Evolutionary conservation across 1,284 basidiomycete species (phyloP).

Genomic region (Moesziomyces parantarcticus): DNA sequence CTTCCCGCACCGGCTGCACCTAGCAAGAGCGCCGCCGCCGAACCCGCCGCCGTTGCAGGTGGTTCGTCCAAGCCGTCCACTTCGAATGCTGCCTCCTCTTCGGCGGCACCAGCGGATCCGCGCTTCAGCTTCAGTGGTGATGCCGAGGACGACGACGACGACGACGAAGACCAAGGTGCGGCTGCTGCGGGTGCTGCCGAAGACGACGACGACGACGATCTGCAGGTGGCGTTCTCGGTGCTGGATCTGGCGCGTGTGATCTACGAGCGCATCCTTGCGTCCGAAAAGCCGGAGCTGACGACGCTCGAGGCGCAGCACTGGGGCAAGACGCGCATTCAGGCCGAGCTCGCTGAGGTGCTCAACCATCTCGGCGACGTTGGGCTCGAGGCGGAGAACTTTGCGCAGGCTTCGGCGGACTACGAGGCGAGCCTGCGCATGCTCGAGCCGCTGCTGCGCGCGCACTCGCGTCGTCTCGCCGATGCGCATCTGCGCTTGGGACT

Average conservation of each 20-base stretch:
- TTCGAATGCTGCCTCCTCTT: constrained; percentile 20
- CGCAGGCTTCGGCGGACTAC: constrained; percentile 64
- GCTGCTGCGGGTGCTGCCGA: constrained; percentile 29
- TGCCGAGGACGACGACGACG: constrained; percentile 55
- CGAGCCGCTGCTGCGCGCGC: constrained; percentile 50
- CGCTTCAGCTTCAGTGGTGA: constrained; percentile 62
- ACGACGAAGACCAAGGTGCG: constrained; percentile 50
- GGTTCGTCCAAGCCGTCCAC: constrained; percentile 2
- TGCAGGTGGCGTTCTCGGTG: constrained; percentile 60
- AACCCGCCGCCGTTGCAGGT: background rate
- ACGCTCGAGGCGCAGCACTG: constrained; percentile 54
- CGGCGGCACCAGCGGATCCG: constrained; percentile 27
- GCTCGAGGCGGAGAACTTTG: constrained; percentile 66
- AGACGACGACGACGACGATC: constrained; percentile 61
- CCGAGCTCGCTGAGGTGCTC: constrained; percentile 63
- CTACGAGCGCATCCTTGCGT: constrained; percentile 53
- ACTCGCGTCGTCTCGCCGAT: constrained; percentile 64
- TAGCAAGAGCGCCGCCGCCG: background rate
- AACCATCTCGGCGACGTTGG: constrained; percentile 66
- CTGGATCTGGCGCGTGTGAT: constrained; percentile 62
- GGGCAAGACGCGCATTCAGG: constrained; percentile 42
- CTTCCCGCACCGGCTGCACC: constrained; percentile 25
- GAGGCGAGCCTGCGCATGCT: constrained; percentile 49
- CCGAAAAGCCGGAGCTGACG: constrained; percentile 22
- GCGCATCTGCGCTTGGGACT: constrained; percentile 64